Base-by-base conservation (phyloP, 805 yeast genomes). In the Isabelozyma gotoi region DNA sequence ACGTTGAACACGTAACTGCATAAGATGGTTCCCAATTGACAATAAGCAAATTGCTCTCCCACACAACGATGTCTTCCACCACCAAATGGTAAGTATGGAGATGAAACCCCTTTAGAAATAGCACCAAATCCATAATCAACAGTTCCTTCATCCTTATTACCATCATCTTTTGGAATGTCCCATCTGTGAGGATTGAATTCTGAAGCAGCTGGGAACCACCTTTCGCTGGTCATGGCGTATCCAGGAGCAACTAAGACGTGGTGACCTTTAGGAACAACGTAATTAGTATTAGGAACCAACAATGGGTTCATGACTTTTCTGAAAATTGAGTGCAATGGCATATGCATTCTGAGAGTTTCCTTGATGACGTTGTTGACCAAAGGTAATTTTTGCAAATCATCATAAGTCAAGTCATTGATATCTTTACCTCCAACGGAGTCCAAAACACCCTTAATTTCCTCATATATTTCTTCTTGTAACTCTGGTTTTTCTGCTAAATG, bases 11-110 rank as follows among this genome's bases (percentile, higher is more conserved):
- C 77, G 62, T 75, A 87, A 14, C 89, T 80, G 32, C 88, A 69
- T 60, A 94, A 73, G 47, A 94, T 75, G 39, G 94, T 83, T 39
- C 96, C 96, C 52, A 94, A 78, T 75, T 94, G 99, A 53, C 85
- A 82, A 66, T 84, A 88, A 19, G 99, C 99, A 71, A 94, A 94
- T 65, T 92, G 98, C 71, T 94, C 99, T 63, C 99, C 99, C 60
- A 94, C 92, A 73, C 99, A 94, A 74, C 99, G 86, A 68, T 94
- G 99, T 78, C 99, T 87, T 54, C 99, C 99, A 67, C 98, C 99
- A 56, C 99, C 99, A 60, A 94, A 94, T 43, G 99, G 99, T 63
- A 94, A 80, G 71, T 89, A 94, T 46, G 98, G 96, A 35, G 97
- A 88, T 21, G 88, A 74, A 41, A 92, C 98, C 71, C 98, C 99